A percentile compares a stretch with the other conserved stretches of the same genome.
phyloP scores from a whole-genome alignment of 2,329 filamentous ascomycete genomes.

The Periconia macrospinosa region DNA sequence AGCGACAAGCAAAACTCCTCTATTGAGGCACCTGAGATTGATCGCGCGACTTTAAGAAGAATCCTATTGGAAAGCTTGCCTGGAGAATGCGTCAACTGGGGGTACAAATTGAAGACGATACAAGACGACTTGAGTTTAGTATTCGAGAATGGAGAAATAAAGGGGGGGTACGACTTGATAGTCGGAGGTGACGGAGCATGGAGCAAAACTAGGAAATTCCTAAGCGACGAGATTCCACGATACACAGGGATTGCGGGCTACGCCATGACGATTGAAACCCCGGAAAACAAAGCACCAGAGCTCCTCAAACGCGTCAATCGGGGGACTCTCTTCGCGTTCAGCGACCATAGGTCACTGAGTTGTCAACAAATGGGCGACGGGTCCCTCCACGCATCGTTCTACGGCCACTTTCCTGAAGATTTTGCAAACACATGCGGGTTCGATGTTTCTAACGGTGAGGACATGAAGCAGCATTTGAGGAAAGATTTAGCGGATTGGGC shows the following conservation, averaged over 20 bases:
- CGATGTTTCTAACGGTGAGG: conserved; percentile 20
- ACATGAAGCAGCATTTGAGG: conserved; percentile 18
- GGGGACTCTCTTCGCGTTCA: conserved; percentile 34
- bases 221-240: conserved; percentile 35
- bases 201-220: conserved; percentile 40
- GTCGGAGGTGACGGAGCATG: conserved; percentile 53
- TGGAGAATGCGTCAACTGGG: conserved; percentile 24
- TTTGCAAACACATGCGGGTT: conserved; percentile 23
- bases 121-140: conserved; percentile 17
- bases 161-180: conserved; percentile 47
- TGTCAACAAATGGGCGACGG: conserved; percentile 40
- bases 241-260: conserved; percentile 43
- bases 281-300: conserved; percentile 25
- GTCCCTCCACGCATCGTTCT: conserved; percentile 6
- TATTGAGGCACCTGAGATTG: conserved; percentile 29
- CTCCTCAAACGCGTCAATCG: conserved; percentile 37
- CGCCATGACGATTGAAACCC: conserved; percentile 31
- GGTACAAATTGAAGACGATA: conserved; percentile 20
- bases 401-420: conserved; percentile 22
- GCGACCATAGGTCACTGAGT: conserved; percentile 28
- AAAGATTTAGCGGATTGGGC: conserved; percentile 34
- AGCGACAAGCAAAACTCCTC: conserved; percentile 4
- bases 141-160: conserved; percentile 38
- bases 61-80: conserved; percentile 28
- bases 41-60: conserved; percentile 22